Conservation (phyloP, 495 filamentous ascomycete genomes). For the Massariosphaeria phaeospora region DNA sequence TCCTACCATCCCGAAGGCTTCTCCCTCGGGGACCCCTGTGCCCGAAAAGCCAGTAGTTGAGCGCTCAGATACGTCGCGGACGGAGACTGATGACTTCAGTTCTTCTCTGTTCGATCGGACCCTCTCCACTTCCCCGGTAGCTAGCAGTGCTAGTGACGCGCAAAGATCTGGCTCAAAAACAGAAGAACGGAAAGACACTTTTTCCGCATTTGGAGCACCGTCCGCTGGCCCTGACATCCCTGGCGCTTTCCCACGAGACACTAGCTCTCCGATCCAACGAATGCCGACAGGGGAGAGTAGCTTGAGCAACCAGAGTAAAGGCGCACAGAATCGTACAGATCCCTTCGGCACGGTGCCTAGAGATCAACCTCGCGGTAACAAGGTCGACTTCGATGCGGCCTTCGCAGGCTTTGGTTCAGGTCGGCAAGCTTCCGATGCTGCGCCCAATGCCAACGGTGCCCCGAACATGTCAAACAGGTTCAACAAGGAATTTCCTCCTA, state of each 20-base stretch:
- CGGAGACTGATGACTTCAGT: slow-evolving; percentile 23
- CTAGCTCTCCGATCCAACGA: slow-evolving; percentile 43
- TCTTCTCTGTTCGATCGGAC: slow-evolving; percentile 28
- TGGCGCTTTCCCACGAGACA: slow-evolving; percentile 56
- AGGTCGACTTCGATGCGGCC: slow-evolving; percentile 72
- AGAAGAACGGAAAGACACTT: slow-evolving; percentile 35
- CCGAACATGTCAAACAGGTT: slow-evolving; percentile 40
- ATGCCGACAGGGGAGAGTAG: slow-evolving; percentile 50
- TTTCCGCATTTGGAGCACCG: slow-evolving; percentile 34
- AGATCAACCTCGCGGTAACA: slow-evolving; percentile 54
- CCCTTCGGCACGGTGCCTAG: slow-evolving; percentile 49
- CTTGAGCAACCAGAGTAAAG: slow-evolving; percentile 40
- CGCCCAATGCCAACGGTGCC: slow-evolving; percentile 17
- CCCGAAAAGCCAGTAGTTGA: slow-evolving; percentile 41
- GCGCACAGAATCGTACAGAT: slow-evolving; percentile 38
- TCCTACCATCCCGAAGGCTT: slow-evolving; percentile 46
- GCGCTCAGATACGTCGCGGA: slow-evolving; percentile 37
- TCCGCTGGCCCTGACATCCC: slow-evolving; percentile 44
- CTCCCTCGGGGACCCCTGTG: slow-evolving; percentile 45
- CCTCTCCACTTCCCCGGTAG: slow-evolving; percentile 33
- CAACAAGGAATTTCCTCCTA: slow-evolving; percentile 86
- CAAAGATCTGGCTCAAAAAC: slow-evolving; percentile 29
- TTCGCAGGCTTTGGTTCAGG: slow-evolving; percentile 58
- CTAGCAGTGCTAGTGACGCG: slow-evolving; percentile 33
- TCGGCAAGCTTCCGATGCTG: slow-evolving; percentile 35